Base-by-base conservation (phyloP, 768 basidiomycete species). In the Leccinellum luteum region DNA sequence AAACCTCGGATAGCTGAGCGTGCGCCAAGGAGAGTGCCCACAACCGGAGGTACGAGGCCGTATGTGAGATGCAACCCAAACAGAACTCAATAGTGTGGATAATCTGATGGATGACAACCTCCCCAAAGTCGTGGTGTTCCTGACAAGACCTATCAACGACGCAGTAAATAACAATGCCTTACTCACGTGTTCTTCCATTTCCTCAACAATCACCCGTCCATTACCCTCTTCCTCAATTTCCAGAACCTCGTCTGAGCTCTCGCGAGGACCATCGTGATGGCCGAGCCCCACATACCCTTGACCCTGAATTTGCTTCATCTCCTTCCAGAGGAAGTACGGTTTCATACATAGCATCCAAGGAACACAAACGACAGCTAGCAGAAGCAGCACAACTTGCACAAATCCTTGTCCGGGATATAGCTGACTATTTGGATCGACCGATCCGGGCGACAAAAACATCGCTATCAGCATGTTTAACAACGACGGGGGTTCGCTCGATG, bases 81-180 rank as follows among this genome's bases (percentile, higher is more conserved):
- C 97, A 99, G 76, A 98, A 99, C 76, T 99, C 97, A 74, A 99
- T 98, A 25, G 94, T 96, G 75, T 98, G 97, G 68, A 99, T 99
- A 60, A 97, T 80, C 73, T 99, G 97, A 75, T 99, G 96, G 58
- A 98, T 91, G 23, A 97, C 84, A 57, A 97, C 85, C 73, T 99
- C 97, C 68, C 94, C 79, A 73, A 98, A 92, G 68, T 97, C 94
- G 71, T 95, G 92, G 49, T 90, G 80, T 76, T 94, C 85, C 83
- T 88, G 69, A 61, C 44, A 54, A 55, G 48, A 60, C 52, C 27
- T 21, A 56, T 64, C 44, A 57, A 54, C 41, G 30, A 55, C 34
- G 52, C 23, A 43, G 23, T 38, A 57, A 54, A 38, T 17, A 50
- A 60, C 35, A 64, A 59, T 56, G 34, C 48, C 48, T 45, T 41